Evolutionary conservation across 495 filamentous ascomycete species (phyloP).

Genomic region (Trichoderma asperelloides): DNA sequence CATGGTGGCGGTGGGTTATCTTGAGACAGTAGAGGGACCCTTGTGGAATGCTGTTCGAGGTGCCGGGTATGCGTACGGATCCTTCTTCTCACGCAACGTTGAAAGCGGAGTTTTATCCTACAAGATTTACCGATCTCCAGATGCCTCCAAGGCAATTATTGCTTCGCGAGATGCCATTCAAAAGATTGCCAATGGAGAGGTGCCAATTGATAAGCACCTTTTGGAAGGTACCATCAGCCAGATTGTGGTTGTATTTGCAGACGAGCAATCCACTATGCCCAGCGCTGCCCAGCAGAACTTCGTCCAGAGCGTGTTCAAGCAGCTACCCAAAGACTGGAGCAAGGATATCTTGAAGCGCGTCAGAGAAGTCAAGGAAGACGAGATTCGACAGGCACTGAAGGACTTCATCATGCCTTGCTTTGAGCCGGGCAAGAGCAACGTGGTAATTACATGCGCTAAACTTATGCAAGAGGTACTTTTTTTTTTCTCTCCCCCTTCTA

Average conservation of each 20-base stretch:
- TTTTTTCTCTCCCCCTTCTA: neutral
- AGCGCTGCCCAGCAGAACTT: constrained; percentile 75
- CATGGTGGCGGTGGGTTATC: constrained; percentile 78
- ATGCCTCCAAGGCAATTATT: constrained; percentile 77
- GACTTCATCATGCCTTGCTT: constrained; percentile 75
- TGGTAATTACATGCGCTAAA: constrained; percentile 82
- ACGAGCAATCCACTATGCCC: constrained; percentile 76
- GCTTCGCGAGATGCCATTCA: constrained; percentile 63
- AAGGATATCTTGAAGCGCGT: constrained; percentile 67
- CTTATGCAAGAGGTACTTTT: constrained; percentile 70
- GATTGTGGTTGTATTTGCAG: constrained; percentile 75
- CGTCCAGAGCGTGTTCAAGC: constrained; percentile 67
- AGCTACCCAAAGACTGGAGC: constrained; percentile 70
- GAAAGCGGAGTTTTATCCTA: constrained; percentile 74
- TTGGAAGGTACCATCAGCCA: constrained; percentile 85
- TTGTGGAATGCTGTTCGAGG: constrained; percentile 89
- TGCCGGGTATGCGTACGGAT: constrained; percentile 84
- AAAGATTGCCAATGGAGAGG: constrained; percentile 41
- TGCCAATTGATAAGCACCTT: constrained; percentile 65
- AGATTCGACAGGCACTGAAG: constrained; percentile 66
- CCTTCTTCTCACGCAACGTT: constrained; percentile 61
- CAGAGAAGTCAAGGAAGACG: constrained; percentile 61
- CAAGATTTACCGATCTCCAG: constrained; percentile 79
- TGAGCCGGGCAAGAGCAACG: constrained; percentile 61
- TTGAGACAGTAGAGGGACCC: constrained; percentile 89